Percentiles rank a stretch among this genome's conserved stretches.
Evolutionary conservation across 2,329 filamentous ascomycete genomes (phyloP).

Genomic region (Bretziella fagacearum): DNA sequence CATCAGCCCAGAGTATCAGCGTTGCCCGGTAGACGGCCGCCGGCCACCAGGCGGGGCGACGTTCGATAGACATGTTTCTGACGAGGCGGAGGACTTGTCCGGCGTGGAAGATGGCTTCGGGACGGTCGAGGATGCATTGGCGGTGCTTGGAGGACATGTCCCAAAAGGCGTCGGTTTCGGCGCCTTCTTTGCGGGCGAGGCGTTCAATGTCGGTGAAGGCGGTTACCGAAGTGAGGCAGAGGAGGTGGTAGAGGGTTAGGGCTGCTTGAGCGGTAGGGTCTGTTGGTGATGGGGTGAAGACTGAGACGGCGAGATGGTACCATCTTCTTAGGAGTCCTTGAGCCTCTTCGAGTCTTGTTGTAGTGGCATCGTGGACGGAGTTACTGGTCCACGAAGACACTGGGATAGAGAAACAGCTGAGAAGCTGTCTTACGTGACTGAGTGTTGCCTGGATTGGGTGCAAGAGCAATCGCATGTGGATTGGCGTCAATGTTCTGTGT

Average conservation of each 20-base stretch:
- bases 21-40: constrained; percentile 50
- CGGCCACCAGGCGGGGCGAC: constrained; percentile 55
- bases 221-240: constrained; percentile 50
- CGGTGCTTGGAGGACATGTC: constrained; percentile 39
- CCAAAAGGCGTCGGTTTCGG: constrained; percentile 33
- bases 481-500: constrained; percentile 27
- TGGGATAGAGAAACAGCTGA: constrained; percentile 50
- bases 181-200: constrained; percentile 43
- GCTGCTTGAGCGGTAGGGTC: constrained; percentile 48
- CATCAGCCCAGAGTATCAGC: constrained; percentile 46
- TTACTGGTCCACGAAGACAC: constrained; percentile 19
- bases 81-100: constrained; percentile 49
- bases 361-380: constrained; percentile 29
- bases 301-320: constrained; percentile 45
- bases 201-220: constrained; percentile 52
- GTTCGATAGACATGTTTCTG: constrained; percentile 39
- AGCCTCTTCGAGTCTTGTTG: constrained; percentile 42
- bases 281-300: constrained; percentile 36
- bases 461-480: constrained; percentile 49
- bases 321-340: constrained; percentile 47
- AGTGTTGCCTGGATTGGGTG: constrained; percentile 51
- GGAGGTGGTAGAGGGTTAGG: constrained; percentile 52
- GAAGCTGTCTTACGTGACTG: constrained; percentile 45
- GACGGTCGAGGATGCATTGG: constrained; percentile 44
- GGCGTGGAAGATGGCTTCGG: constrained; percentile 49